A percentile compares a stretch with the other conserved stretches of the same genome.
phyloP scores from a whole-genome alignment of 495 filamentous ascomycete species.

The Gamarada debralockiae region DNA sequence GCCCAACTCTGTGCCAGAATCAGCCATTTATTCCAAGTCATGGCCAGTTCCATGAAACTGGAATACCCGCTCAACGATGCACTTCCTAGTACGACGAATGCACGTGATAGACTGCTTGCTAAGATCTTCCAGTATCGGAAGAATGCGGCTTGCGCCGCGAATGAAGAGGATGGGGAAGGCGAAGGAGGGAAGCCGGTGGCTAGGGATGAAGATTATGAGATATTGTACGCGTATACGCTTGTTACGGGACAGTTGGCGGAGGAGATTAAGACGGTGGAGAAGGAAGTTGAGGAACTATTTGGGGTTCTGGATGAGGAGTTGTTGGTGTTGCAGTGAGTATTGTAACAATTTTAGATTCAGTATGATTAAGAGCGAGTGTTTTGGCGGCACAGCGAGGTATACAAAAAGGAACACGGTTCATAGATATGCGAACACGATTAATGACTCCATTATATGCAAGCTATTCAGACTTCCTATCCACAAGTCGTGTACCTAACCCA shows the following conservation, averaged over 20 bases:
- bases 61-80: conserved; percentile 89
- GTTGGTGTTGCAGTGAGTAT: conserved; percentile 20
- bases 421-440: not conserved
- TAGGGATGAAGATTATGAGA: conserved; percentile 47
- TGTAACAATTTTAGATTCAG: not conserved
- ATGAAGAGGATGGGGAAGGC: conserved; percentile 20
- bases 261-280: conserved; percentile 65
- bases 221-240: conserved; percentile 54
- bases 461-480: not conserved
- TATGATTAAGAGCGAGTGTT: not conserved
- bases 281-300: conserved; percentile 68
- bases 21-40: conserved; percentile 88
- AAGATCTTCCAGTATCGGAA: conserved; percentile 84
- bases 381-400: too few species aligned
- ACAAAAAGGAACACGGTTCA: not conserved
- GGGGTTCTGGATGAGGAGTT: conserved; percentile 52
- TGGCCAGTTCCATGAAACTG: conserved; percentile 88
- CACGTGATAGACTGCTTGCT: conserved; percentile 79
- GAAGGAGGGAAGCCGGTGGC: conserved; percentile 22
- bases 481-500: not conserved
- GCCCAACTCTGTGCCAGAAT: conserved; percentile 77
- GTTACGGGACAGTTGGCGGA: conserved; percentile 65
- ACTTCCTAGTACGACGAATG: conserved; percentile 75
- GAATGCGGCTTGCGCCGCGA: conserved; percentile 47
- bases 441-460: not conserved